Percentiles rank a stretch among this genome's conserved stretches.
These are phyloP conservation scores for Pythium phragmiticola DNA, from an alignment of 352 stramenopile species.

Conservation along the genomic window DNA sequence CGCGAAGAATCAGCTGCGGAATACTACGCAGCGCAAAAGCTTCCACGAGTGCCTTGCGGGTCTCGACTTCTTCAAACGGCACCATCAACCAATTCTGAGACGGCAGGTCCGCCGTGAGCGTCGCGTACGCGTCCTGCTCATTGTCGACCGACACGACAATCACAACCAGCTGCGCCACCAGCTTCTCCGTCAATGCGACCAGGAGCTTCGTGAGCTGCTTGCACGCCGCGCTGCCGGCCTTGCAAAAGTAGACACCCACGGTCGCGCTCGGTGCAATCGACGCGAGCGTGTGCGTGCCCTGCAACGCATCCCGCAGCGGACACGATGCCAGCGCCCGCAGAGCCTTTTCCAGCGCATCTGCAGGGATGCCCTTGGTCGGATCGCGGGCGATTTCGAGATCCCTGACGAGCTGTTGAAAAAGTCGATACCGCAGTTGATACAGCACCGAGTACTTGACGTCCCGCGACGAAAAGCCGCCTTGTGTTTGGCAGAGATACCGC, in stretches of 20 bases:
- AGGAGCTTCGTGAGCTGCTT: slow-evolving; percentile 56
- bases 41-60: slow-evolving; percentile 67
- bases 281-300: slow-evolving; percentile 62
- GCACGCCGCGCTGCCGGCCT: slow-evolving; percentile 44
- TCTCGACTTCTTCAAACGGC: slow-evolving; percentile 68
- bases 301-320: slow-evolving; percentile 68
- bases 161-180: slow-evolving; percentile 50
- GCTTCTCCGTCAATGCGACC: slow-evolving; percentile 40
- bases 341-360: slow-evolving; percentile 51
- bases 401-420: slow-evolving; percentile 54
- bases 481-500: slow-evolving; percentile 64
- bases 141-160: slow-evolving; percentile 79
- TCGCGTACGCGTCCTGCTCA: slow-evolving; percentile 53
- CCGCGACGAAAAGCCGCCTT: slow-evolving; percentile 46
- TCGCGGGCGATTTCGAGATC: slow-evolving; percentile 57
- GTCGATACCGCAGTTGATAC: slow-evolving; percentile 67
- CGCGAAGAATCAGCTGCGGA: slow-evolving; percentile 62
- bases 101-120: slow-evolving; percentile 55
- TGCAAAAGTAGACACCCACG: slow-evolving; percentile 76
- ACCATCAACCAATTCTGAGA: slow-evolving; percentile 65
- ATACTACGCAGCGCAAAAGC: slow-evolving; percentile 57
- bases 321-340: slow-evolving; percentile 60
- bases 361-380: slow-evolving; percentile 46
- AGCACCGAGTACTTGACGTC: slow-evolving; percentile 73
- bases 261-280: slow-evolving; percentile 50